Conservation (phyloP, 148 eudicot species). For the Silene uniflora region DNA sequence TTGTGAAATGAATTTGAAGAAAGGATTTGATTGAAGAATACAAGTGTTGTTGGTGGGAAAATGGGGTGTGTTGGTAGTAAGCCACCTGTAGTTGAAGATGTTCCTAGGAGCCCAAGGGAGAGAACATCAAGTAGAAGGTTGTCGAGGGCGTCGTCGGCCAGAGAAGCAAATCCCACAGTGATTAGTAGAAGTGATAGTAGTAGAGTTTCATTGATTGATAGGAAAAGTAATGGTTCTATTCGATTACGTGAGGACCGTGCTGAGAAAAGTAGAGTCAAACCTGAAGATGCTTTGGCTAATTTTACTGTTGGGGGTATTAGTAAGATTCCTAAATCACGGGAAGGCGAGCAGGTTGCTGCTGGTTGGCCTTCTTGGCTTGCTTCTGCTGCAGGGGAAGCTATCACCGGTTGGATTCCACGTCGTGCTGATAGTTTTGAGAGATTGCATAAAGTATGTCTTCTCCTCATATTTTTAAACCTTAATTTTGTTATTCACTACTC, state of each 20-base stretch:
- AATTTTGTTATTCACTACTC: background rate
- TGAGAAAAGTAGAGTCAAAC: conserved; percentile 42
- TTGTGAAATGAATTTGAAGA: no score
- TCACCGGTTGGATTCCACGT: conserved; percentile 76
- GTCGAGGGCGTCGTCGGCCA: conserved; percentile 35
- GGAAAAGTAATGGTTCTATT: conserved; percentile 43
- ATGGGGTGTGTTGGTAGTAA: conserved; percentile 76
- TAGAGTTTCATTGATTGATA: conserved; percentile 46
- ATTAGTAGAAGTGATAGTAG: conserved; percentile 53
- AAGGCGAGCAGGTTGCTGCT: conserved; percentile 81
- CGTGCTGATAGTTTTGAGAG: conserved; percentile 65
- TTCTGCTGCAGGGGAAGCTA: conserved; percentile 70
- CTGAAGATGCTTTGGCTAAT: conserved; percentile 36
- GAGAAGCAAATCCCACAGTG: conserved; percentile 37
- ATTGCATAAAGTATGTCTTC: conserved; percentile 57
- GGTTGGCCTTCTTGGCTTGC: conserved; percentile 98
- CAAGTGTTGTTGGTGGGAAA: no score
- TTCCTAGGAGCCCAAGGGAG: conserved; percentile 37
- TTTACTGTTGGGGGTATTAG: conserved; percentile 14
- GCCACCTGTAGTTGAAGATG: conserved; percentile 39
- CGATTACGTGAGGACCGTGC: conserved; percentile 43
- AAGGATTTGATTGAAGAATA: no score
- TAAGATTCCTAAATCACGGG: conserved; percentile 43
- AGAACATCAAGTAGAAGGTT: conserved; percentile 40
- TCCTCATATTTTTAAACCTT: background rate